Percentiles rank a stretch among this genome's conserved stretches.
phyloP scores from a whole-genome alignment of 352 stramenopile species.

The Globisporangium parvum region DNA sequence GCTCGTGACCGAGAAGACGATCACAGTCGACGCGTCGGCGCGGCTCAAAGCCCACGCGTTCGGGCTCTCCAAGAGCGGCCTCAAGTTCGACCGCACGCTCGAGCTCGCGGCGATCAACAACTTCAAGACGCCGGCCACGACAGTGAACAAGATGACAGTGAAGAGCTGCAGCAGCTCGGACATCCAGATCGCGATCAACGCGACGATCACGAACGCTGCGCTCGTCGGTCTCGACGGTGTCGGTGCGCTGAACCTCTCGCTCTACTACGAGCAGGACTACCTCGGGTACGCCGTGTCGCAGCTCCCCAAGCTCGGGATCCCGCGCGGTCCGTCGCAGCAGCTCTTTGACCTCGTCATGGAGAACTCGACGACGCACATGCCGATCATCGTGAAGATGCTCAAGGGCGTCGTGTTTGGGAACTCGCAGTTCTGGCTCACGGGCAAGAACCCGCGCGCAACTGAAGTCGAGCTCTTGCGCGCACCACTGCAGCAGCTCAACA shows the following conservation, averaged over 20 bases:
- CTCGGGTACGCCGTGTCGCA: conserved; percentile 52
- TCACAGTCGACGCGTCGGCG: conserved; percentile 32
- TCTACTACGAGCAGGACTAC: conserved; percentile 60
- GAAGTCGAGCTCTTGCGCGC: conserved; percentile 14
- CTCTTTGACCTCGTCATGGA: conserved; percentile 40
- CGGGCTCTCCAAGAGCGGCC: conserved; percentile 42
- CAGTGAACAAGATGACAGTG: conserved; percentile 53
- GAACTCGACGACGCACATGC: conserved; percentile 18
- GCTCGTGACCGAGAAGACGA: conserved; percentile 26
- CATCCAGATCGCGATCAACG: conserved; percentile 47
- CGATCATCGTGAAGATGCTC: conserved; percentile 32
- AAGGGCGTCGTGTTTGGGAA: conserved; percentile 23
- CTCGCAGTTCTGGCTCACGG: conserved; percentile 11
- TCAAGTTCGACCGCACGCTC: conserved; percentile 43
- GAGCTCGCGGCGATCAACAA: conserved; percentile 44
- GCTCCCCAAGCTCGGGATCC: conserved; percentile 33
- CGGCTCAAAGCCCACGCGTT: conserved; percentile 36
- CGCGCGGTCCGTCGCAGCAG: conserved; percentile 43
- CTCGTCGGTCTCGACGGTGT: conserved; percentile 22
- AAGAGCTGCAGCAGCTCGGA: conserved; percentile 33
- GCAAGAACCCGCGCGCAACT: conserved; percentile 19
- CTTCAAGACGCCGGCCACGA: conserved; percentile 34
- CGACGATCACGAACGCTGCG: conserved; percentile 27
- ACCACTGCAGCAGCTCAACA: conserved; percentile 21
- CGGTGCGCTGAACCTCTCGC: conserved; percentile 56